Evolutionary conservation across 805 yeast species (phyloP), one percentile per base, ranked within the genome.

Genomic region (Zygoascus bituminiphila): DNA sequence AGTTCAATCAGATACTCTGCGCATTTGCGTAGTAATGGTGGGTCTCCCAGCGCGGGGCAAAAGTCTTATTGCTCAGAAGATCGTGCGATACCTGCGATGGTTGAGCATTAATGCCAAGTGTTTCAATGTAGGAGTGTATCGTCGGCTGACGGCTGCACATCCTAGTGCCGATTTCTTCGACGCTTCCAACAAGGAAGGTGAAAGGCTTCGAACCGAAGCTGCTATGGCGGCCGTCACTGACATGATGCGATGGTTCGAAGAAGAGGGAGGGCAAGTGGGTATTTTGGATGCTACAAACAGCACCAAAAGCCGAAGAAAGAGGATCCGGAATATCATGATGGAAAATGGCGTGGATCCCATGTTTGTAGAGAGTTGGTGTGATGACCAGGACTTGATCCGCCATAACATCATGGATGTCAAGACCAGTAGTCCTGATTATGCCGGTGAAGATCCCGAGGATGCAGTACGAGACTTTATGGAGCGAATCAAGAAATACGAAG

Each of bases 271-370:
- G 14, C 84, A 82, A 22, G 98, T 93, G 40, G 98, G 96, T 0
- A 86, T 93, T 5, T 72, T 91, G 50, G 98, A 93, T 66, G 97
- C 96, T 22, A 88, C 96, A 1, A 89, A 91, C 65, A 82, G 88
- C 33, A 88, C 96, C 3, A 70, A 74, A 51, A 78, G 73, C 42
- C 76, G 95, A 58, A 75, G 98, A 56, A 71, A 72, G 22, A 70
- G 76, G 71, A 76, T 91, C 46, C 69, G 81, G 53, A 64, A 62
- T 19, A 53, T 60, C 41, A 57, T 65, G 51, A 49, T 54, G 46
- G 67, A 75, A 55, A 70, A 84, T 59, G 74, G 74, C 39, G 82
- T 93, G 50, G 91, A 87, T 63, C 94, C 98, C 1, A 79, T 93
- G 74, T 93, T 91, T 62, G 76, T 93, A 52, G 98, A 93, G 63